phyloP scores from a whole-genome alignment of 169 alveolate species.

The Plasmodium falciparum region DNA sequence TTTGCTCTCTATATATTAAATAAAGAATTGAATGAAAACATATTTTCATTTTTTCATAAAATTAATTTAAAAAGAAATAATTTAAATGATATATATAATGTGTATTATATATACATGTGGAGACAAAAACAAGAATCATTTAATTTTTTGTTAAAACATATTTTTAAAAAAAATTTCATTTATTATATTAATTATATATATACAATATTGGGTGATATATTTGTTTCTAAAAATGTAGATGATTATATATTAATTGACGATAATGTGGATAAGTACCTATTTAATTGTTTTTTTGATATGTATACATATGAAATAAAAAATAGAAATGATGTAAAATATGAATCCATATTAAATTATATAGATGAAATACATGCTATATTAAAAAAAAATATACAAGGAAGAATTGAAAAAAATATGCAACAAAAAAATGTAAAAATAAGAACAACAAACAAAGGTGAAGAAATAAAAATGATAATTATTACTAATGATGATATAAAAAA shows the following conservation, averaged over 20 bases:
- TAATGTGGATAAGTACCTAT: conserved; percentile 35
- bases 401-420: conserved; percentile 18
- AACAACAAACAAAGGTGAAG: not conserved
- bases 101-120: conserved; percentile 66
- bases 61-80: conserved; percentile 69
- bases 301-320: conserved; percentile 12
- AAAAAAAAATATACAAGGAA: conserved; percentile 9
- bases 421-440: conserved; percentile 5
- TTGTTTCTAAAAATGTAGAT: conserved; percentile 5
- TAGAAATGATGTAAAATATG: conserved; percentile 16
- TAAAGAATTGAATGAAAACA: conserved; percentile 52
- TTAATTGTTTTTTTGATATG: conserved; percentile 37
- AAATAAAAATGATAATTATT: conserved; percentile 3
- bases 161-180: conserved; percentile 52
- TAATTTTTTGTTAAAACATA: conserved; percentile 17
- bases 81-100: conserved; percentile 37
- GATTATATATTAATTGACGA: conserved; percentile 36
- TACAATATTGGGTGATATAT: conserved; percentile 27
- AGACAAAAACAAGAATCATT: conserved; percentile 30
- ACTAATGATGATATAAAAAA: not conserved
- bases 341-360: conserved; percentile 7
- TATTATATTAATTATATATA: conserved; percentile 25
- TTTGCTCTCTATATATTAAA: conserved; percentile 60
- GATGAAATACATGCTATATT: conserved; percentile 26
- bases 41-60: conserved; percentile 64